These are phyloP conservation scores for Phyllachora maydis DNA, from an alignment of 2,329 filamentous ascomycete genomes.

Conservation along the genomic window DNA sequence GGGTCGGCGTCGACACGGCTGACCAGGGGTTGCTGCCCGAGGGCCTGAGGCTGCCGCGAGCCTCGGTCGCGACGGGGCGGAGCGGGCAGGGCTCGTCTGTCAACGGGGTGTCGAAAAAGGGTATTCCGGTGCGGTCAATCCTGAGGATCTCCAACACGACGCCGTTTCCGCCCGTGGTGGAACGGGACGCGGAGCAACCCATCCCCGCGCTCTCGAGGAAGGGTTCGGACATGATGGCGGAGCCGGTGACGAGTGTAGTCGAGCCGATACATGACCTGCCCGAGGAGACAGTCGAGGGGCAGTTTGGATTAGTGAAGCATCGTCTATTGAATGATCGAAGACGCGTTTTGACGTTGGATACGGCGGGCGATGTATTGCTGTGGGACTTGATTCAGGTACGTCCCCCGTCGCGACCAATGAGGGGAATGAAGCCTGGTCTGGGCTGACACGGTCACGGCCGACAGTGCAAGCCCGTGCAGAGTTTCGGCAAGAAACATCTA, in stretches of 20 bases:
- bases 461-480: conserved; percentile 68
- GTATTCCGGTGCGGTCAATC: conserved; percentile 60
- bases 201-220: conserved; percentile 26
- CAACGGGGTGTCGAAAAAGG: conserved; percentile 23
- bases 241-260: conserved; percentile 22
- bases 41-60: conserved; percentile 24
- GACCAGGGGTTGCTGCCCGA: conserved; percentile 46
- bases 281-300: conserved; percentile 75
- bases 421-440: not conserved
- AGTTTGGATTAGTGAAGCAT: conserved; percentile 89
- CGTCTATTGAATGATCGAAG: conserved; percentile 78
- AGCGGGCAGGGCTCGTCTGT: conserved; percentile 9
- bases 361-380: conserved; percentile 79
- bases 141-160: conserved; percentile 72
- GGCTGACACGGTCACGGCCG: conserved; percentile 1
- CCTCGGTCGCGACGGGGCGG: conserved; percentile 18
- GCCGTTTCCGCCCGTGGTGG: conserved; percentile 40
- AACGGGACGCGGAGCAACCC: conserved; percentile 25
- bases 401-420: conserved; percentile 1
- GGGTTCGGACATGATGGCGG: conserved; percentile 32
- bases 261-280: conserved; percentile 48
- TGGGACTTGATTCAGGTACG: conserved; percentile 80
- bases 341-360: conserved; percentile 78
- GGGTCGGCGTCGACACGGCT: conserved; percentile 68
- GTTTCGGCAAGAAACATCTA: conserved; percentile 85